Evolutionary conservation across 441 rosid species (phyloP).

Genomic region (Gossypium schwendimanii): DNA sequence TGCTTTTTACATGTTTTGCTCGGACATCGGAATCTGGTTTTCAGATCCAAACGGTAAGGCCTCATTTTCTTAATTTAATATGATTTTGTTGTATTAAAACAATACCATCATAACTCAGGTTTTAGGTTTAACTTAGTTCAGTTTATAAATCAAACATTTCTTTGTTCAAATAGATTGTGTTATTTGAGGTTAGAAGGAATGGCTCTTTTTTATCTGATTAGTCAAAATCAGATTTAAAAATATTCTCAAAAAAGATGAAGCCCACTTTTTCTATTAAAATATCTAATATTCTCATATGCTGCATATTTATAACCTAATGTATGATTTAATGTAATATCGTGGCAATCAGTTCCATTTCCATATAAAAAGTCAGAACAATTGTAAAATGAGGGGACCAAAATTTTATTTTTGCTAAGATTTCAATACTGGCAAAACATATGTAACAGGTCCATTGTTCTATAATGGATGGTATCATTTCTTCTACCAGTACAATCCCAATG

Average conservation of each 20-base stretch:
- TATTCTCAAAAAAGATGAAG: too few relatives aligned
- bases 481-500: slow-evolving; percentile 84
- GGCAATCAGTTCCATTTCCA: background rate
- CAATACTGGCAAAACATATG: background rate
- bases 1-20: background rate
- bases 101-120: too few relatives aligned
- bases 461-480: slow-evolving; percentile 89
- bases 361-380: background rate
- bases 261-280: too few relatives aligned
- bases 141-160: too few relatives aligned
- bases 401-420: background rate
- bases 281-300: background rate
- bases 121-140: too few relatives aligned
- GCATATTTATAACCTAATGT: background rate
- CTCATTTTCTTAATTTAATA: background rate
- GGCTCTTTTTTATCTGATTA: too few relatives aligned
- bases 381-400: background rate
- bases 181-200: too few relatives aligned
- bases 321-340: background rate
- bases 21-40: slow-evolving; percentile 18
- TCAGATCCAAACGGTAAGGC: slow-evolving; percentile 82
- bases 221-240: too few relatives aligned
- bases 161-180: too few relatives aligned
- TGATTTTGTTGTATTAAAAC: too few relatives aligned
- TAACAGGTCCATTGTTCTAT: slow-evolving; percentile 77